These are phyloP conservation scores for Chlorokybus atmophyticus DNA, from an alignment of 139 green algal genomes.

Conservation along the genomic window DNA sequence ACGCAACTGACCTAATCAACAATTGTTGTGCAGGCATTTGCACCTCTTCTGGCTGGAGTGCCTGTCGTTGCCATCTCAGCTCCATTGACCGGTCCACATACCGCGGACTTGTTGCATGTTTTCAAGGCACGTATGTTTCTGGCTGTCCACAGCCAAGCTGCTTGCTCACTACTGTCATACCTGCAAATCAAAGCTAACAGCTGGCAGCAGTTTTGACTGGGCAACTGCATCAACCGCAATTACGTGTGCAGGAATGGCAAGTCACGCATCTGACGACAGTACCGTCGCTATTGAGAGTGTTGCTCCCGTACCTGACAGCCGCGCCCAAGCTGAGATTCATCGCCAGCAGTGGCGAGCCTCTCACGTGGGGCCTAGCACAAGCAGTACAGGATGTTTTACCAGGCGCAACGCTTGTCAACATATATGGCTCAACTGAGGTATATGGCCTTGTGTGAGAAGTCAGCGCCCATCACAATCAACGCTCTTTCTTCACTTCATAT, in stretches of 20 bases:
- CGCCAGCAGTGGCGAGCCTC: slow-evolving; percentile 41
- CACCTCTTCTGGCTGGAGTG: background rate
- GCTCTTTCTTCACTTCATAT: too few relatives aligned
- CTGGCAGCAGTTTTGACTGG: too few relatives aligned
- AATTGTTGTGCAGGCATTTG: too few relatives aligned
- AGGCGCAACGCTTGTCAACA: slow-evolving; percentile 33
- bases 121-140: too few relatives aligned
- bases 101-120: background rate
- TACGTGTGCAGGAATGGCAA: background rate
- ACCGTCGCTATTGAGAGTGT: background rate
- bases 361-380: slow-evolving; percentile 17
- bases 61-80: background rate
- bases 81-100: background rate
- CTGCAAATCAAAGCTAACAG: too few relatives aligned
- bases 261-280: background rate
- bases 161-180: too few relatives aligned
- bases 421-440: slow-evolving; percentile 48
- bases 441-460: too few relatives aligned
- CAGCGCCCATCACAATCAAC: too few relatives aligned
- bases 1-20: slow-evolving; percentile 5
- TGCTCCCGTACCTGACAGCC: background rate
- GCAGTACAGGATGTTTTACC: slow-evolving; percentile 15
- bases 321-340: slow-evolving; percentile 23
- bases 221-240: too few relatives aligned
- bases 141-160: too few relatives aligned